phyloP scores from a whole-genome alignment of 345 rosid genomes.

The Passiflora organensis region DNA sequence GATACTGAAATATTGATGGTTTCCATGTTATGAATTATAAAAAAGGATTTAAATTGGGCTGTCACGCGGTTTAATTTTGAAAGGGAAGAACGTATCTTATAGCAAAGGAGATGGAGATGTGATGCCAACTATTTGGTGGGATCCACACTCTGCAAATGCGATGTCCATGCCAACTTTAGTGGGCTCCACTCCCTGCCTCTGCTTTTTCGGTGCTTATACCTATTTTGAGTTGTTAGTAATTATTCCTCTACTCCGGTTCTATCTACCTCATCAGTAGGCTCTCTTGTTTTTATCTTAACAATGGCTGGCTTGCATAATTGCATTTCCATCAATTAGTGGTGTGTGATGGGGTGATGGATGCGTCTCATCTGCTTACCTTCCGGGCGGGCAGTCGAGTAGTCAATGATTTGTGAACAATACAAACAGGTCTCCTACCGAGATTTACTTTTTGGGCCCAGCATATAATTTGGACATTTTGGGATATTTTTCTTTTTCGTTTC shows the following conservation, averaged over 20 bases:
- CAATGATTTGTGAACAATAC: not conserved
- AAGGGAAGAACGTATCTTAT: not conserved
- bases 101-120: constrained; percentile 8
- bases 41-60: constrained; percentile 7
- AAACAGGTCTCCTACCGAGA: not conserved
- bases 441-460: too few species aligned
- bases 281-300: too few species aligned
- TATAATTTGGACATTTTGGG: not conserved
- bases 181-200: not conserved
- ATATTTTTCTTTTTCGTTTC: not conserved
- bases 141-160: not conserved
- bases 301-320: too few species aligned
- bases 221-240: not conserved
- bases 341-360: not conserved
- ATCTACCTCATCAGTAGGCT: too few species aligned
- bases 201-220: not conserved
- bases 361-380: not conserved
- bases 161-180: too few species aligned
- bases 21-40: not conserved
- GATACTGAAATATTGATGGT: too few species aligned
- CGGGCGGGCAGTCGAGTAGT: not conserved
- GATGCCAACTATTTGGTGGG: constrained; percentile 9
- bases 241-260: not conserved
- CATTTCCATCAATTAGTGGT: too few species aligned
- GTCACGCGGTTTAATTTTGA: constrained; percentile 11